Base-by-base conservation (phyloP, 1,139 yeast species). In the Yamadazyma aaseri region DNA sequence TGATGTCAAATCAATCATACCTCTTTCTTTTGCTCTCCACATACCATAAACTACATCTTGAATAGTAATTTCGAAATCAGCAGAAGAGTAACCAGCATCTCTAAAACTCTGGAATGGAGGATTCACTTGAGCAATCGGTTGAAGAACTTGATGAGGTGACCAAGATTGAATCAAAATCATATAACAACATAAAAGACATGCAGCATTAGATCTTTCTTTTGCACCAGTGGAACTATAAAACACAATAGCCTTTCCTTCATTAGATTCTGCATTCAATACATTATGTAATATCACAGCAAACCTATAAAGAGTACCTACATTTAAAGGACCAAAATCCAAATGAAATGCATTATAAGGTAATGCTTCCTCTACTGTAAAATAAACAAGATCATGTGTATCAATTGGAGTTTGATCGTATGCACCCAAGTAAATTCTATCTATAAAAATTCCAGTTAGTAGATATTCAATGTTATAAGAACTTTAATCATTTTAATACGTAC, bases 21-120 rank as follows among this genome's bases (percentile, higher is more conserved):
- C 84, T 53, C 94, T 75, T 55, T 90, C 97, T 55, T 92, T 92
- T n/a, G 98, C 98, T 50, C 96, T 73, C 98, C 98, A 92, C 59
- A 94, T 80, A 8, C 95, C 98, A 51, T 92, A 92, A 3, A 92
- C 95, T 11, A 92, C 76, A 57, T 92, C 98, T 58, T 92, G 98
- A 44, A 92, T 86, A 9, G 96, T 79, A 43, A 92, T 78, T 52
- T 85, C 95, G 54, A 86, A 92, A 58, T 92, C 98, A 1, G 97
- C 96, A 39, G 81, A 83, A 4, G 96, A 86, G 58, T 92, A 92
- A 2, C 98, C 98, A 0, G 98, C 98, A 58, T 92, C 98, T 56
- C 98, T 73, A 58, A 90, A 92, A 1, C 92, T 83, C 81, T 85
- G 90, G 49, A 90, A 82, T 3, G 98, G 97, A 1, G 96, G 97